Conservation (phyloP, 2,329 filamentous ascomycete species). For the Botrytis deweyae region DNA sequence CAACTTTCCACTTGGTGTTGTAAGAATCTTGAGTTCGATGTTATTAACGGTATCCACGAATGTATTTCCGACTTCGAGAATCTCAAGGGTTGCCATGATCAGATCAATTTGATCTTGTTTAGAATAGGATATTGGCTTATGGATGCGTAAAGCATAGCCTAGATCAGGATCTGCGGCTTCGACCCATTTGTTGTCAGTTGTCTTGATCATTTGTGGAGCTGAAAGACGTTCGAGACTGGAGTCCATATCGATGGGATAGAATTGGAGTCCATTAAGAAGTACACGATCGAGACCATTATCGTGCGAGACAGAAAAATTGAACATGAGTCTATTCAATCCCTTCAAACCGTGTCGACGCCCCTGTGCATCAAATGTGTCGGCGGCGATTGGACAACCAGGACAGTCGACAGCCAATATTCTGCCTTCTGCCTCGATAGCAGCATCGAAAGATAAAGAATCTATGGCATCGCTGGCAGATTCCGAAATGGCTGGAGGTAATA, state of each 20-base stretch:
- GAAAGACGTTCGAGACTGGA: slow-evolving; percentile 45
- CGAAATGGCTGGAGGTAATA: slow-evolving; percentile 53
- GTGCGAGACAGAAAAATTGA: slow-evolving; percentile 55
- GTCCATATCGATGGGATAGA: slow-evolving; percentile 51
- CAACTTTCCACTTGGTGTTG: slow-evolving; percentile 55
- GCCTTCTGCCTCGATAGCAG: slow-evolving; percentile 41
- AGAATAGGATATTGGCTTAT: slow-evolving; percentile 47
- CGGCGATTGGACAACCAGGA: slow-evolving; percentile 50
- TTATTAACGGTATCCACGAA: slow-evolving; percentile 55
- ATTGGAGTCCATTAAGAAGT: slow-evolving; percentile 58
- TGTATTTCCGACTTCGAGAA: slow-evolving; percentile 58
- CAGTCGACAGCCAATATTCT: slow-evolving; percentile 53
- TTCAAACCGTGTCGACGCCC: slow-evolving; percentile 33
- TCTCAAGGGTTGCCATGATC: slow-evolving; percentile 54
- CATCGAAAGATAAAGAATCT: slow-evolving; percentile 44
- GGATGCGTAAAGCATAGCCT: slow-evolving; percentile 35
- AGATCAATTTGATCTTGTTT: slow-evolving; percentile 53
- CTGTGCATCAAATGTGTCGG: slow-evolving; percentile 34
- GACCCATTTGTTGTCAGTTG: slow-evolving; percentile 31
- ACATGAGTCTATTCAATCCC: slow-evolving; percentile 43
- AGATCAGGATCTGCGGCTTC: slow-evolving; percentile 33
- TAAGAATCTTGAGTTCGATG: slow-evolving; percentile 61
- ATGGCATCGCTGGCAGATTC: slow-evolving; percentile 46
- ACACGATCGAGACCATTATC: slow-evolving; percentile 47
- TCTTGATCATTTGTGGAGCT: slow-evolving; percentile 48